These are phyloP conservation scores for Aspergillus cavernicola DNA, from an alignment of 495 filamentous ascomycete species.

Conservation along the genomic window DNA sequence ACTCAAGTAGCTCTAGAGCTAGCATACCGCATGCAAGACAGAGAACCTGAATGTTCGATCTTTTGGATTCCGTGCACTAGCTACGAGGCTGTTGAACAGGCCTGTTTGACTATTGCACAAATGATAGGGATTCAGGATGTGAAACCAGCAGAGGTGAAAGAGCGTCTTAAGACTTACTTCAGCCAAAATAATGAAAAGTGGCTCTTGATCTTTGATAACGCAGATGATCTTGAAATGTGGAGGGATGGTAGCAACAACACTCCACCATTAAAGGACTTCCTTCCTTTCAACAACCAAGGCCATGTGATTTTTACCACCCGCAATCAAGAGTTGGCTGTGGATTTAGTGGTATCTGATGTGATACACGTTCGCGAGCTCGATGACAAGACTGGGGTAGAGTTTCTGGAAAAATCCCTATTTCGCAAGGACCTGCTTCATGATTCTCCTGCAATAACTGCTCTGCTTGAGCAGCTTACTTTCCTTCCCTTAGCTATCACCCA, in stretches of 20 bases:
- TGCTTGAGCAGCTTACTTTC: constrained; percentile 9
- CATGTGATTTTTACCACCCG: background rate
- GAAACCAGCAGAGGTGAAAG: background rate
- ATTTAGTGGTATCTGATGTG: background rate
- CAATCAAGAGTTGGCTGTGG: background rate
- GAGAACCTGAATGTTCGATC: constrained; percentile 17
- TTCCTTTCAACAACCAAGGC: background rate
- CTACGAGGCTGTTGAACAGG: background rate
- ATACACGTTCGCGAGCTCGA: background rate
- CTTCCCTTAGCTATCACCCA: background rate
- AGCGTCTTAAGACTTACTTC: background rate
- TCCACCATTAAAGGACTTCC: background rate
- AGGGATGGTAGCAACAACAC: background rate
- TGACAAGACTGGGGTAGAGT: background rate
- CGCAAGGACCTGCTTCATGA: constrained; percentile 1
- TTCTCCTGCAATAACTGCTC: constrained; percentile 20
- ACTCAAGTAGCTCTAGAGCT: constrained; percentile 40
- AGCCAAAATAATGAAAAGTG: background rate
- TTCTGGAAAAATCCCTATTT: background rate
- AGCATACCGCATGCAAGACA: constrained; percentile 23
- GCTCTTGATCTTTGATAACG: background rate
- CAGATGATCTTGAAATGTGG: background rate
- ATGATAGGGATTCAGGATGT: background rate
- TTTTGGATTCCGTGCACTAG: constrained; percentile 1
- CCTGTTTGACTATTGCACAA: background rate